Conservation (phyloP, 805 yeast species). For the Metschnikowia peoriensis region DNA sequence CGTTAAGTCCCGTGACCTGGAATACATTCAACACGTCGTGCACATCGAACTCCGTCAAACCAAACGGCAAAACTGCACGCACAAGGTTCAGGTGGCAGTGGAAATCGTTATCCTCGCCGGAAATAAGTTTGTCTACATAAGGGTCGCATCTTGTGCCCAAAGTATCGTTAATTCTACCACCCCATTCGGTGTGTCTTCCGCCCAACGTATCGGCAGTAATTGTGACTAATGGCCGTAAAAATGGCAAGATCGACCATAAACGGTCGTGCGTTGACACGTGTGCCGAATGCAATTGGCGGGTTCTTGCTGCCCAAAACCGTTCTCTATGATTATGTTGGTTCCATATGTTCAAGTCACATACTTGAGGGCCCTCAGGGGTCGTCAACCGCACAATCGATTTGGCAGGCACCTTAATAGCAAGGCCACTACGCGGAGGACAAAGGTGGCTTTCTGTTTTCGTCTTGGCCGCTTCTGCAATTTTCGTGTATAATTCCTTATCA, state of each 20-base stretch:
- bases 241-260: conserved; percentile 67
- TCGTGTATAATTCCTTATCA: conserved; percentile 45
- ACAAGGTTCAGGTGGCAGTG: conserved; percentile 67
- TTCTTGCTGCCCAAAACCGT: conserved; percentile 67
- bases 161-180: conserved; percentile 63
- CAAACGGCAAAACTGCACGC: conserved; percentile 57
- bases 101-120: conserved; percentile 63
- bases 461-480: conserved; percentile 44
- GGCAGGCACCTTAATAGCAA: conserved; percentile 63
- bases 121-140: conserved; percentile 59
- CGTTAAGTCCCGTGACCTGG: conserved; percentile 66
- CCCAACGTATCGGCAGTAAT: conserved; percentile 58
- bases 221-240: conserved; percentile 60
- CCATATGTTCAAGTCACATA: conserved; percentile 69
- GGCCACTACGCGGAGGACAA: conserved; percentile 56
- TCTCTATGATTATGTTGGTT: conserved; percentile 59
- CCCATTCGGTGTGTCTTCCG: conserved; percentile 61
- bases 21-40: conserved; percentile 70
- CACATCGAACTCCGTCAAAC: conserved; percentile 63
- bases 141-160: conserved; percentile 72
- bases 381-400: conserved; percentile 57
- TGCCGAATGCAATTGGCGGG: conserved; percentile 62
- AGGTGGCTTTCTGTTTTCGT: conserved; percentile 41
- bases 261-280: conserved; percentile 62
- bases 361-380: conserved; percentile 70